Conservation (phyloP, 768 basidiomycete species). For the Tylopilus sp. region DNA sequence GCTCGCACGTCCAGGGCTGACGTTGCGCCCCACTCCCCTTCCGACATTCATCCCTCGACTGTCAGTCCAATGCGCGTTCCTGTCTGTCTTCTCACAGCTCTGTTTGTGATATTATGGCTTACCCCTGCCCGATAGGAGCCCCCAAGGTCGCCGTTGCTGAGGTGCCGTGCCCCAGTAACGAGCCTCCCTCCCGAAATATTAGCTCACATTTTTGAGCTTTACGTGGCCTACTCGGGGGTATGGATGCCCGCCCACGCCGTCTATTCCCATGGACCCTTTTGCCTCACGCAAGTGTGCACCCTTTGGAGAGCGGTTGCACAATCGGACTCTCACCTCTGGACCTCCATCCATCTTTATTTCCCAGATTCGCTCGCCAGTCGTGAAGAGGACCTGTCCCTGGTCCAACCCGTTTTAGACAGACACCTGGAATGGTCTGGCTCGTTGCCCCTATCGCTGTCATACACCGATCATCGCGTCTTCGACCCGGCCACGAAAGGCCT, state of each 20-base stretch:
- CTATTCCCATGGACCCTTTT: not conserved
- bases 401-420: slow-evolving; percentile 2
- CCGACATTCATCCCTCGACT: not conserved
- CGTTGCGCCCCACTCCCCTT: not conserved
- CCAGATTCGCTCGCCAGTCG: not conserved
- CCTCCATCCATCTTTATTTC: slow-evolving; percentile 17
- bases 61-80: not conserved
- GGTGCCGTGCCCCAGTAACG: not conserved
- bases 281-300: slow-evolving; percentile 19
- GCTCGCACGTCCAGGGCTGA: not conserved
- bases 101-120: not conserved
- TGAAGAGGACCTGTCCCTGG: not conserved
- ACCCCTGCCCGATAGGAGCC: not conserved
- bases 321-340: slow-evolving; percentile 22
- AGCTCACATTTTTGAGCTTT: slow-evolving; percentile 10
- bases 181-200: slow-evolving; percentile 36
- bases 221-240: not conserved
- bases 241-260: not conserved
- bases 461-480: slow-evolving; percentile 17
- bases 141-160: not conserved
- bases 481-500: slow-evolving; percentile 4
- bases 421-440: slow-evolving; percentile 12
- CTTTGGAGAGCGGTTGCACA: slow-evolving; percentile 16
- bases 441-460: slow-evolving; percentile 18
- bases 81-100: not conserved